These are phyloP conservation scores for Somion occarium DNA, from an alignment of 1,284 basidiomycete species.

Conservation along the genomic window DNA sequence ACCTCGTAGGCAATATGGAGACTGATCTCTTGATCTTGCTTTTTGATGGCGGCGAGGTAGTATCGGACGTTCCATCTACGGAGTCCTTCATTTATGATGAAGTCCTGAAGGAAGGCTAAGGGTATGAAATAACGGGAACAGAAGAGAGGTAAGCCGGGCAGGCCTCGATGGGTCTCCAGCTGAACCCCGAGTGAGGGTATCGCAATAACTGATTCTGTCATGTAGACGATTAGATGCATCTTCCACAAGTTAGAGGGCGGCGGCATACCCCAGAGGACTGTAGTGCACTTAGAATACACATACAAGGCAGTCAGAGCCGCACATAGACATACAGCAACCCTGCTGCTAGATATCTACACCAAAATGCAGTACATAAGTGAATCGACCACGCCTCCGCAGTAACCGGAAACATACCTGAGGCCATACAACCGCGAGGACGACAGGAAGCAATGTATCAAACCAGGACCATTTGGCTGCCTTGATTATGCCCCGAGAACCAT, in stretches of 20 bases:
- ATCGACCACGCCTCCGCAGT: not conserved
- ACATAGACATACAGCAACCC: not conserved
- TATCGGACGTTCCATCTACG: conserved; percentile 65
- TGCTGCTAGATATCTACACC: not conserved
- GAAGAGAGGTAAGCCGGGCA: conserved; percentile 40
- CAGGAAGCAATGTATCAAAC: conserved; percentile 31
- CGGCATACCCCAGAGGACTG: conserved; percentile 47
- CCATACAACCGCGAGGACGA: conserved; percentile 33
- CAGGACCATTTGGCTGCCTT: conserved; percentile 28
- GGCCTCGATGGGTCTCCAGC: conserved; percentile 60
- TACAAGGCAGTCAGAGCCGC: conserved; percentile 12
- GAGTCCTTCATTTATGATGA: conserved; percentile 71
- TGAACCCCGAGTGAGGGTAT: conserved; percentile 66
- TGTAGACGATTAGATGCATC: not conserved
- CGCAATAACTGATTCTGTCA: conserved; percentile 69
- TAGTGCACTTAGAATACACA: conserved; percentile 33
- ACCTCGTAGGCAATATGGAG: conserved; percentile 55
- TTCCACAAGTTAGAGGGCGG: not conserved
- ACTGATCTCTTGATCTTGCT: conserved; percentile 24
- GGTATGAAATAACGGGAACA: conserved; percentile 58
- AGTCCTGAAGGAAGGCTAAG: conserved; percentile 45
- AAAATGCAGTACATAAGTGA: not conserved
- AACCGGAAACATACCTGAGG: conserved; percentile 28
- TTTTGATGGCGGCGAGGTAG: conserved; percentile 53
- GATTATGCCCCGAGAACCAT: conserved; percentile 33